A percentile compares a stretch with the other conserved stretches of the same genome.
Conservation (phyloP, 306 rosid species). For the Cucurbita maxima region DNA sequence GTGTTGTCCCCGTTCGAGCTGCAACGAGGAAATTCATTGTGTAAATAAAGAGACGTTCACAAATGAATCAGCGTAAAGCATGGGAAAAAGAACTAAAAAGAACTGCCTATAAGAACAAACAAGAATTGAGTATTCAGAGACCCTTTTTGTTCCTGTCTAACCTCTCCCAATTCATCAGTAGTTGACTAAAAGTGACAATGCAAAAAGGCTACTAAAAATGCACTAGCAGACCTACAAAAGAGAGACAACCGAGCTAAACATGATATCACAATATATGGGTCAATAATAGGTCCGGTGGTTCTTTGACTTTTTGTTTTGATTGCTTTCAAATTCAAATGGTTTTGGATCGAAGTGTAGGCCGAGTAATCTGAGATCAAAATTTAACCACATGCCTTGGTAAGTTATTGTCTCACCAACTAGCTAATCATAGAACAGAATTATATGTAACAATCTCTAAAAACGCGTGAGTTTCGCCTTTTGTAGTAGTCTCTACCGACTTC, state of each 20-base stretch:
- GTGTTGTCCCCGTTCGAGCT: conserved; percentile 73
- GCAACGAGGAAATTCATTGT: conserved; percentile 13
- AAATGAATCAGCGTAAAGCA: conserved; percentile 4
- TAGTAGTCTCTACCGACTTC: too few relatives aligned
- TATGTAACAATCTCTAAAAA: too few relatives aligned
- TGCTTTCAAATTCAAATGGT: too few relatives aligned
- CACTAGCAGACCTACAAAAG: not conserved
- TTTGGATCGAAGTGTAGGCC: too few relatives aligned
- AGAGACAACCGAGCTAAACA: not conserved
- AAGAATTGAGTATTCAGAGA: not conserved
- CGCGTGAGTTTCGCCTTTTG: too few relatives aligned
- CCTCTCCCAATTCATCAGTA: not conserved
- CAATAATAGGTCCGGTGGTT: too few relatives aligned
- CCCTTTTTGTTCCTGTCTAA: not conserved
- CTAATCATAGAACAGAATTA: too few relatives aligned
- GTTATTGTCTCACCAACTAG: too few relatives aligned
- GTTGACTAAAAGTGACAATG: not conserved
- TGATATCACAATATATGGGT: not conserved
- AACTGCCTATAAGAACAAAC: not conserved
- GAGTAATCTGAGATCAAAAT: too few relatives aligned
- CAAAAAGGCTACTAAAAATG: not conserved
- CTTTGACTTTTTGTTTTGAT: too few relatives aligned
- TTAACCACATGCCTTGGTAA: too few relatives aligned
- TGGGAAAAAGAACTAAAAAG: not conserved
- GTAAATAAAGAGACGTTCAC: conserved; percentile 12